Conservation (phyloP, 495 filamentous ascomycete genomes). For the Penicillium roqueforti region DNA sequence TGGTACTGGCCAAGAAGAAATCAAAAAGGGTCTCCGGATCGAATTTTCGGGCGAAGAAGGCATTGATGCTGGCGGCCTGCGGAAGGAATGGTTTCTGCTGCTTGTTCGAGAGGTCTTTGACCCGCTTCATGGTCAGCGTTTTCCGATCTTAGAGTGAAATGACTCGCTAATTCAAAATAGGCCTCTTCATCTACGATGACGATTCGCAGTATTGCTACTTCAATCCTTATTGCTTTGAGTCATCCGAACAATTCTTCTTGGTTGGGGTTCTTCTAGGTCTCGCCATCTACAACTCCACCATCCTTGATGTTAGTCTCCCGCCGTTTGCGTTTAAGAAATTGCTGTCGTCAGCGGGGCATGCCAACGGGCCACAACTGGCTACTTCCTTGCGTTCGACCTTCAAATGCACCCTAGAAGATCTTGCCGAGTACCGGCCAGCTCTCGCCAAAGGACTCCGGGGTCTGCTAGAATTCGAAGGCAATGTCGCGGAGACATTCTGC, state of each 20-base stretch:
- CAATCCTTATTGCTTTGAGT: constrained; percentile 87
- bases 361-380: constrained; percentile 46
- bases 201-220: constrained; percentile 94
- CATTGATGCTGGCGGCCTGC: constrained; percentile 83
- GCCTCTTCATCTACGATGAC: constrained; percentile 91
- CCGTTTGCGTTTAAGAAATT: constrained; percentile 93
- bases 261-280: constrained; percentile 86
- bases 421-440: constrained; percentile 76
- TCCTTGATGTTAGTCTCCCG: constrained; percentile 84
- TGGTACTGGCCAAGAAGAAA: constrained; percentile 76
- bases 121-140: constrained; percentile 72
- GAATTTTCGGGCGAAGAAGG: constrained; percentile 88
- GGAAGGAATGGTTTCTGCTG: constrained; percentile 95
- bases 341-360: constrained; percentile 62
- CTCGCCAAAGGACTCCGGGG: constrained; percentile 73
- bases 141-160: background rate
- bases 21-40: constrained; percentile 89
- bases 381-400: constrained; percentile 54
- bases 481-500: constrained; percentile 78
- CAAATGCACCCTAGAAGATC: constrained; percentile 74
- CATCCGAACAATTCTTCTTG: constrained; percentile 89
- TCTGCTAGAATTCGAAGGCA: constrained; percentile 77
- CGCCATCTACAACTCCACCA: constrained; percentile 95
- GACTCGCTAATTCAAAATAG: constrained; percentile 40
- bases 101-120: constrained; percentile 91